Evolutionary conservation across 352 stramenopile genomes (phyloP), one percentile per base, ranked within the genome.

Genomic region (Pythium rishiriense): DNA sequence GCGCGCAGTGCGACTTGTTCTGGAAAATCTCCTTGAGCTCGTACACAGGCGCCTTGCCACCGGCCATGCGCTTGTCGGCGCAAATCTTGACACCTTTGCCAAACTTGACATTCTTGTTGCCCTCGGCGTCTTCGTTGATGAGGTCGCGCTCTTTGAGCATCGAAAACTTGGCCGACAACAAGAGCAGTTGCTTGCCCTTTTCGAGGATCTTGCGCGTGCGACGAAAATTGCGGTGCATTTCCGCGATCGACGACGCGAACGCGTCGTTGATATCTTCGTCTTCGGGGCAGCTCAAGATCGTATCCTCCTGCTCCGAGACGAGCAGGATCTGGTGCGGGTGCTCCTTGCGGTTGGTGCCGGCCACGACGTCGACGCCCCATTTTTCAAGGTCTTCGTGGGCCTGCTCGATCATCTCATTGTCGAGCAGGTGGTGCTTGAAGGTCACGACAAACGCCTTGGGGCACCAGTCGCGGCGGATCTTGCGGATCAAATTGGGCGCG

Each of bases 101-200:
- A 55, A 93, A 95, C 68, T 87, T 82, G 41, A 93, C 83, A 59
- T 93, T 93, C 70, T 93, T 95, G 76, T 93, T 93, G 50, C 86
- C 86, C 4, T 91, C 67, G 1, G 86, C 86, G 61, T 95, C 86
- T 70, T 90, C 84, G 56, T 93, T 94, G 42, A 95, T 76, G n/a
- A 91, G 51, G 19, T 95, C 86, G 28, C 84, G 89, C 43, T 92
- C 84, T 56, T 93, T 95, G 22, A 93, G 80, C 86, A 95, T 95
- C 14, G 83, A 89, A 33, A 95, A 95, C 57, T 95, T 95, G 58
- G 86, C 86, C 54, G 86, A 91, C 15, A 95, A 70, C 37, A 95
- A 67, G 47, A 95, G 49, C 11, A 95, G 59, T 55, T 88, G 72
- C 67, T 95, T 95, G 26, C 79, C 79, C 48, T 85, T 85, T n/a